Evolutionary conservation across 257 asterid genomes (phyloP).

Genomic region (Primulina huaijiensis): DNA sequence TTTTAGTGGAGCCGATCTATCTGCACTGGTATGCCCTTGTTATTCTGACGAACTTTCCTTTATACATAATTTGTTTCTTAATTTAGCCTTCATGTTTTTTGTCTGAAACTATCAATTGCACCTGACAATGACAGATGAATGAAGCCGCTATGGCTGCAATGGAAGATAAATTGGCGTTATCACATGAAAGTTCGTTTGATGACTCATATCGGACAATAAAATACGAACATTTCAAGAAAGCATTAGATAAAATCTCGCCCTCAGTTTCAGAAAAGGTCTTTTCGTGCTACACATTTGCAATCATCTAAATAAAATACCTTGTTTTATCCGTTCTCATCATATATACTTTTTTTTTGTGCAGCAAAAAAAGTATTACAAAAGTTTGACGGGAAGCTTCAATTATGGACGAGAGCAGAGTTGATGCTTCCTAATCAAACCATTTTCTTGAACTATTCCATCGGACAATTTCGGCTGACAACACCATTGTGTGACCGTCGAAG

Average conservation of each 20-base stretch:
- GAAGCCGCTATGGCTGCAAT: slow-evolving; percentile 66
- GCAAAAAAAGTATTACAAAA: slow-evolving; percentile 60
- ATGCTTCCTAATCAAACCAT: slow-evolving; percentile 1
- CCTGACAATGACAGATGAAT: slow-evolving; percentile 38
- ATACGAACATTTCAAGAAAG: slow-evolving; percentile 53
- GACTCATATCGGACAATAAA: slow-evolving; percentile 42
- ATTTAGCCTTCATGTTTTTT: background rate
- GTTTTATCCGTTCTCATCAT: slow-evolving; percentile 3
- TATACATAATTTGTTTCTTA: too few relatives aligned
- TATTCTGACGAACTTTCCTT: background rate
- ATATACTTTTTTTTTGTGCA: slow-evolving; percentile 34
- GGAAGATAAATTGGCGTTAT: slow-evolving; percentile 40
- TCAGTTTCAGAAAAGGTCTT: slow-evolving; percentile 65
- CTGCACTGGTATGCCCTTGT: slow-evolving; percentile 51
- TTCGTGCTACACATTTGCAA: background rate
- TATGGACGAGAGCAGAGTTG: slow-evolving; percentile 24
- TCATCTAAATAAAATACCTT: background rate
- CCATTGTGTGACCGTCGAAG: too few relatives aligned
- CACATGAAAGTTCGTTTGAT: slow-evolving; percentile 13
- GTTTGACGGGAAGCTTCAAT: slow-evolving; percentile 41
- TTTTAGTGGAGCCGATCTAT: slow-evolving; percentile 84
- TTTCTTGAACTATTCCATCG: too few relatives aligned
- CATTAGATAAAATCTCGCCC: slow-evolving; percentile 55
- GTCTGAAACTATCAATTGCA: background rate
- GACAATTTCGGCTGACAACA: too few relatives aligned